phyloP scores from a whole-genome alignment of 257 asterid genomes.

The Haberlea rhodopensis region DNA sequence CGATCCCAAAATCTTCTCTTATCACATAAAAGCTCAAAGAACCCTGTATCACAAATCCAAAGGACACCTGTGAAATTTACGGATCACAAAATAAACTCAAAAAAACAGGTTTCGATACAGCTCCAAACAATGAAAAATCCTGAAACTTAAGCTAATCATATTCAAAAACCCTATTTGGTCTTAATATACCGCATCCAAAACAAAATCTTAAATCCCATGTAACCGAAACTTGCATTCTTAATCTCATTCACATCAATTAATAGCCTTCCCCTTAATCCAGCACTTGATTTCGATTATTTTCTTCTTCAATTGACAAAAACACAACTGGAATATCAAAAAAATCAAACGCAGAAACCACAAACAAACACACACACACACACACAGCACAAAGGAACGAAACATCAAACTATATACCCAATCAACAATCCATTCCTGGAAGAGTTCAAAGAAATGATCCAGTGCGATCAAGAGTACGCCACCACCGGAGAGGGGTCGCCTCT shows the following conservation, averaged over 20 bases:
- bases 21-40: slow-evolving; percentile 27
- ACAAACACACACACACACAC: neutral
- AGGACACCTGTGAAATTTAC: neutral
- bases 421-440: neutral
- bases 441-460: neutral
- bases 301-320: neutral
- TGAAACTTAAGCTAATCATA: neutral
- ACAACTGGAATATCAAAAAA: neutral
- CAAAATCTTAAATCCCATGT: neutral
- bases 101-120: neutral
- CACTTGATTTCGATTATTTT: neutral
- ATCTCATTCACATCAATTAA: neutral
- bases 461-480: neutral
- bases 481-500: neutral
- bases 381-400: neutral
- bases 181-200: neutral
- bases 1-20: slow-evolving; percentile 35
- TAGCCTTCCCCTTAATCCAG: neutral
- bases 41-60: slow-evolving; percentile 29
- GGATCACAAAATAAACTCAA: neutral
- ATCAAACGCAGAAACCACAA: neutral
- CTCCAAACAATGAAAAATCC: neutral
- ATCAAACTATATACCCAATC: neutral
- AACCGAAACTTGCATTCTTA: neutral
- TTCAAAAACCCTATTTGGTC: neutral